Conservation (phyloP, 208 protist genomes). For the Trichomonas vaginalis region DNA sequence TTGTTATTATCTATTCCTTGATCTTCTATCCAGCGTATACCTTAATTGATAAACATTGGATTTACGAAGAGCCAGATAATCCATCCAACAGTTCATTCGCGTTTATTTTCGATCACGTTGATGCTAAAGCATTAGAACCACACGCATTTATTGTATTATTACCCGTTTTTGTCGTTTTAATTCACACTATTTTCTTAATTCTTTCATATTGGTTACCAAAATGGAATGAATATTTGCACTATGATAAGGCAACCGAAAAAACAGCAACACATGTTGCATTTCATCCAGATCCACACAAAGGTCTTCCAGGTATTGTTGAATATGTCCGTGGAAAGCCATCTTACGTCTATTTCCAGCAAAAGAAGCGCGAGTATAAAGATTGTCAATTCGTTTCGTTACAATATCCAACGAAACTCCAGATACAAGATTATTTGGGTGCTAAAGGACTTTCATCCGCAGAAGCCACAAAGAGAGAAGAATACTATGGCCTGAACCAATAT, state of each 20-base stretch:
- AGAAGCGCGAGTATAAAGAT: not conserved
- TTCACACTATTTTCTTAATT: not conserved
- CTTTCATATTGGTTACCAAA: not conserved
- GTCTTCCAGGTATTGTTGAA: not conserved
- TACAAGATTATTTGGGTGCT: not conserved
- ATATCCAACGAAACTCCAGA: not conserved
- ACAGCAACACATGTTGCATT: not conserved
- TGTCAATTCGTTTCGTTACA: not conserved
- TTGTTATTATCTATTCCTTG: not conserved
- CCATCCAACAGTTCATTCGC: not conserved
- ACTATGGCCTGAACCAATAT: not conserved
- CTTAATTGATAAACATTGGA: not conserved
- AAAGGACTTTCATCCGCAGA: not conserved
- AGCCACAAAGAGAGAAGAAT: not conserved
- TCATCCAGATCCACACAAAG: not conserved
- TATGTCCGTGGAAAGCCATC: not conserved
- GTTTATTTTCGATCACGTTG: constrained; percentile 3
- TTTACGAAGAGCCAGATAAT: not conserved
- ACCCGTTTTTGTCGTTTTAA: not conserved
- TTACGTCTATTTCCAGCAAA: not conserved
- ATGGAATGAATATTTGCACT: not conserved
- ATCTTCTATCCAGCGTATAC: not conserved
- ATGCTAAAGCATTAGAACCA: not conserved
- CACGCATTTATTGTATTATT: not conserved
- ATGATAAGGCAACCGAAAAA: not conserved